phyloP scores from a whole-genome alignment of 2,329 filamentous ascomycete species.

The Camillea tinctor region DNA sequence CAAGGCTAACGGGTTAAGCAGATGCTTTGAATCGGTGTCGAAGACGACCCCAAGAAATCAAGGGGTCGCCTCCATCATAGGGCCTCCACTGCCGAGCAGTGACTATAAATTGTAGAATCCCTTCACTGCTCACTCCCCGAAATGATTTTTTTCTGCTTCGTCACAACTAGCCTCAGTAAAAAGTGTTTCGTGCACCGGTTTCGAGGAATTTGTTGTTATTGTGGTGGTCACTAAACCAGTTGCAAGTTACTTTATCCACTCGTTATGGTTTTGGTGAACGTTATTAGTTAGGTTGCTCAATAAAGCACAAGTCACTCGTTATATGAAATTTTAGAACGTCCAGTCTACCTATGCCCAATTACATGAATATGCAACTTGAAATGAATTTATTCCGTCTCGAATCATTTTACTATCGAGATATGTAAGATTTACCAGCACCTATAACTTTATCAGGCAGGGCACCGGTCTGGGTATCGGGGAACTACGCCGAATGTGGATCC shows the following conservation, averaged over 20 bases:
- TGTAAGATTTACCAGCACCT: no score
- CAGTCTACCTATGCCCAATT: no score
- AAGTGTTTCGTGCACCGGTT: background rate
- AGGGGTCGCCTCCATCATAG: constrained; percentile 21
- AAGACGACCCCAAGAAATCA: constrained; percentile 12
- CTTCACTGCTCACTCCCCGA: constrained; percentile 13
- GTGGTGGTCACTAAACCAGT: constrained; percentile 11
- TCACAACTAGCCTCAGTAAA: constrained; percentile 5
- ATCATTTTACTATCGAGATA: no score
- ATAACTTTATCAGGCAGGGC: no score
- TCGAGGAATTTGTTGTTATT: constrained; percentile 4
- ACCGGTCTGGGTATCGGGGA: background rate
- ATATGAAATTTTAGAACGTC: no score
- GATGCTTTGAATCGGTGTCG: constrained; percentile 21
- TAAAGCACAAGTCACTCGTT: constrained; percentile 22
- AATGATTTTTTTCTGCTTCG: constrained; percentile 23
- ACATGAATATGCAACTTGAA: no score
- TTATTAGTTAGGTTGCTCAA: constrained; percentile 19
- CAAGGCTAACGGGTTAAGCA: constrained; percentile 10
- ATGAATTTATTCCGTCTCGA: no score
- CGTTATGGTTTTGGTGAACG: constrained; percentile 11
- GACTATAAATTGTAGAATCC: constrained; percentile 4
- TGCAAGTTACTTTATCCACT: constrained; percentile 16
- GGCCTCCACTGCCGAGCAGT: constrained; percentile 18
- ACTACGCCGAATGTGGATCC: background rate